Evolutionary conservation across 2,329 filamentous ascomycete genomes (phyloP).

Genomic region (Exophiala aquamarina): DNA sequence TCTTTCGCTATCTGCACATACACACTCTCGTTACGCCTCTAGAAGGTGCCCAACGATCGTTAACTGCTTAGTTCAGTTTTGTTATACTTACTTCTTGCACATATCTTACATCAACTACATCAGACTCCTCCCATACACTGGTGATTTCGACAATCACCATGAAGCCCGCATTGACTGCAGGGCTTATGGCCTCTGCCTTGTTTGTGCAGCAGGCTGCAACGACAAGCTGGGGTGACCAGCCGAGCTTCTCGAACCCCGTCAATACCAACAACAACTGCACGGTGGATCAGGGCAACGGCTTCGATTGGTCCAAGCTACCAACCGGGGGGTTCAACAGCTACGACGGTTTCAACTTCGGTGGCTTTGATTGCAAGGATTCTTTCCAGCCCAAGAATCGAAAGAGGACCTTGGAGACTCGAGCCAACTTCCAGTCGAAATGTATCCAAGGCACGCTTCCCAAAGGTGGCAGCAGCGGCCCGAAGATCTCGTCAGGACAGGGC

Average conservation of each 20-base stretch:
- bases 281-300: slow-evolving; percentile 67
- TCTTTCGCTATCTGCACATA: slow-evolving; percentile 31
- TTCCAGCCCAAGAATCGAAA: slow-evolving; percentile 58
- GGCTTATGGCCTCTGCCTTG: slow-evolving; percentile 48
- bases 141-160: slow-evolving; percentile 17
- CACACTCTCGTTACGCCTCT: too few relatives aligned
- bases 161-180: slow-evolving; percentile 26
- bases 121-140: not conserved
- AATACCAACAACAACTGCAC: slow-evolving; percentile 79
- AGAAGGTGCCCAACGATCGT: not conserved
- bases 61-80: slow-evolving; percentile 8
- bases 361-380: slow-evolving; percentile 67
- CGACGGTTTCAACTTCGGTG: slow-evolving; percentile 71
- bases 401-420: slow-evolving; percentile 45
- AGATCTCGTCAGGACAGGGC: slow-evolving; percentile 57
- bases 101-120: too few relatives aligned
- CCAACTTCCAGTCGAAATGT: slow-evolving; percentile 50
- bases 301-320: slow-evolving; percentile 67
- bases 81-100: slow-evolving; percentile 9
- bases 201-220: slow-evolving; percentile 48
- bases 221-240: slow-evolving; percentile 49
- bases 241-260: slow-evolving; percentile 64
- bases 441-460: slow-evolving; percentile 56
- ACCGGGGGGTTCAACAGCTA: slow-evolving; percentile 65
- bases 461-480: slow-evolving; percentile 49